Evolutionary conservation across 129 eudicot genomes (phyloP), one percentile per base, ranked within the genome.

Genomic region (Flaveria ramosissima): DNA sequence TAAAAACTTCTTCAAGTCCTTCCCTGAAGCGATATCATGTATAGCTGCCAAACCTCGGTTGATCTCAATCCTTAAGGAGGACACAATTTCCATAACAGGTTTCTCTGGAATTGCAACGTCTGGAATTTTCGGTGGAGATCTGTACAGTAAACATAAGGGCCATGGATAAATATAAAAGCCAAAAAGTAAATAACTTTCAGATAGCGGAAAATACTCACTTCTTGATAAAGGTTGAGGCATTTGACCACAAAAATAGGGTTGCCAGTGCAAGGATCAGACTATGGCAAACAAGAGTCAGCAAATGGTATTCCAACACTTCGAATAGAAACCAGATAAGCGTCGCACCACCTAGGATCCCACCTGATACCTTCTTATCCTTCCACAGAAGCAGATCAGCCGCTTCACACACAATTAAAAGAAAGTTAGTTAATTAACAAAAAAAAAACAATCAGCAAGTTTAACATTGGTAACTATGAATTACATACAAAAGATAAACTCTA

Each of bases 351-450:
- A 95, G 82, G 52, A 95, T 78, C 68, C 79, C 89, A 42, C 88
- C 97, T 0, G 99, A 91, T 21, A 83, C 55, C 81, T 91, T 91
- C 88, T 86, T 88, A 84, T 95, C 80, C 92, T 89, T 95, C 99
- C 99, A 95, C 51, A 95, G 79, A 30, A 91, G 79, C 84, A 95
- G 86, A 83, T 95, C 97, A 36, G 99, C 99, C 60, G 87, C 99
- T 95, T 82, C 63, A 85, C 68, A 57, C 52, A 65, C 45, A 64
- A 47, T 24, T 39, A 27, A 26, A 26, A 1, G 27, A 61, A 26
- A 26, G 41, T 1, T 61, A 26, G 17, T 24, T 14, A 1, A 63
- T 0, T 63, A 15, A 63, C 32, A 9, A 57, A 11, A 19, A 20
- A 62, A 62, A 62, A 62, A 27, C 24, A 36, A 30, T 30, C 36